Base-by-base conservation (phyloP, 257 asterid species). In the Solanum infundibuliforme region DNA sequence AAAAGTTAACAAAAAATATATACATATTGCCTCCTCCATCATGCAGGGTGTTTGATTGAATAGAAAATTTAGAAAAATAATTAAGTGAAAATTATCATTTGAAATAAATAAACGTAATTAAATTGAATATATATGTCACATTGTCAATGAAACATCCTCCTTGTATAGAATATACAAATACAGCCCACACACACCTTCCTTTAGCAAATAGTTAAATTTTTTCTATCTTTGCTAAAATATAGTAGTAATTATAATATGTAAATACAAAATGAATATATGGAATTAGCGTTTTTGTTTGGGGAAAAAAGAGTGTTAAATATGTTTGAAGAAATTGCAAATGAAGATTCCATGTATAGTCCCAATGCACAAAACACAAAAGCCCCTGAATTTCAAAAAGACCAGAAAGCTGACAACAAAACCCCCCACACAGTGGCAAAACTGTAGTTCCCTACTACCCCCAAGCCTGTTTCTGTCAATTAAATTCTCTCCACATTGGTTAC, bases 381-480 rank as follows among this genome's bases (percentile, higher is more conserved):
- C 88, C 90, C 88, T 88, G 90, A 88, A 89, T 85, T 88, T 88
- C 65, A 90, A 90, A 79, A 84, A 55, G 72, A 88, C 87, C 85
- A 81, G 46, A 90, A 90, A 75, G 90, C 92, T 86, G 92, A 89
- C 92, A 71, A 68, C 32, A 83, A 39, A 52, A 12, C 39, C 65
- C 72, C 48, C 84, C 38, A 65, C 82, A 46, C 88, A 90, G 94
- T 92, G 97, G 98, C 94, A 94, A 90, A 89, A 90, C 84, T 82
- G 95, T 89, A 93, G 91, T 93, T 95, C 87, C 66, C 69, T 65
- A 86, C 65, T 83, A 92, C 85, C 75, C 81, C 83, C 71, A 87
- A 87, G 93, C 89, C 95, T 86, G 38, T 90, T 92, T 92, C 87
- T 91, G 87, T 89, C 88, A 84, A 89, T 83, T 66, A 89, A 89